These are phyloP conservation scores for Trypanosoma theileri DNA, from an alignment of 208 protist genomes.

Conservation along the genomic window DNA sequence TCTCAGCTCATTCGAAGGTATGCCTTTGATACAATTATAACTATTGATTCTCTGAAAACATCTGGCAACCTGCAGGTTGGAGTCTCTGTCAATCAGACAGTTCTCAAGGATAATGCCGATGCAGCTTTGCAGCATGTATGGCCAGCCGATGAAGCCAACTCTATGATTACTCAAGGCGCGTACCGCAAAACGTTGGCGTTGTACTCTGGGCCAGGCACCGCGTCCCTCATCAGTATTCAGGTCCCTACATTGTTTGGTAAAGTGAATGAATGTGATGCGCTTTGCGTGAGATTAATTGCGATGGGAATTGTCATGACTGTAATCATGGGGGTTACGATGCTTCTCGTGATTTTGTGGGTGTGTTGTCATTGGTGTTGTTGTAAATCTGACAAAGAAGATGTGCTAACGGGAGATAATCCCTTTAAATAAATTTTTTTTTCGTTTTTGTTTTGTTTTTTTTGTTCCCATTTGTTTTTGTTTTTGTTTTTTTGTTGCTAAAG, in stretches of 20 bases:
- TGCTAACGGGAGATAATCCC: background rate
- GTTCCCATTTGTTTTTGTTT: slow-evolving; percentile 3
- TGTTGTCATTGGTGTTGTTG: background rate
- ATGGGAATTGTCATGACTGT: background rate
- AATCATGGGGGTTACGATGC: background rate
- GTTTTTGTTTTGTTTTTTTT: slow-evolving; percentile 18
- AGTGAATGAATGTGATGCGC: background rate
- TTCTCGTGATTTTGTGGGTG: slow-evolving; percentile 15
- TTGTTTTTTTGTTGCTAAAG: background rate
- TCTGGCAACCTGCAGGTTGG: background rate
- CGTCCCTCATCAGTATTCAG: slow-evolving; percentile 1
- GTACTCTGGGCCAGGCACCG: background rate
- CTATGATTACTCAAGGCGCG: slow-evolving; percentile 24
- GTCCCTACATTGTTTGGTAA: background rate
- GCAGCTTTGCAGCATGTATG: slow-evolving; percentile 16
- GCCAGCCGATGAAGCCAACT: slow-evolving; percentile 27
- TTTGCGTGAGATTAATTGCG: background rate
- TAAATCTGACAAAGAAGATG: background rate
- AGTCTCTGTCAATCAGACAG: slow-evolving; percentile 18
- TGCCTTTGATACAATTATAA: slow-evolving; percentile 22
- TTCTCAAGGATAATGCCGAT: background rate
- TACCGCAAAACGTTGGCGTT: slow-evolving; percentile 11
- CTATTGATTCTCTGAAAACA: background rate
- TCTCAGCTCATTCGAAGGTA: slow-evolving; percentile 4
- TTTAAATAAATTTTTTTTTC: slow-evolving; percentile 13